Base-by-base conservation (phyloP, 768 basidiomycete genomes). In the Dacryopinax primogenitus region DNA sequence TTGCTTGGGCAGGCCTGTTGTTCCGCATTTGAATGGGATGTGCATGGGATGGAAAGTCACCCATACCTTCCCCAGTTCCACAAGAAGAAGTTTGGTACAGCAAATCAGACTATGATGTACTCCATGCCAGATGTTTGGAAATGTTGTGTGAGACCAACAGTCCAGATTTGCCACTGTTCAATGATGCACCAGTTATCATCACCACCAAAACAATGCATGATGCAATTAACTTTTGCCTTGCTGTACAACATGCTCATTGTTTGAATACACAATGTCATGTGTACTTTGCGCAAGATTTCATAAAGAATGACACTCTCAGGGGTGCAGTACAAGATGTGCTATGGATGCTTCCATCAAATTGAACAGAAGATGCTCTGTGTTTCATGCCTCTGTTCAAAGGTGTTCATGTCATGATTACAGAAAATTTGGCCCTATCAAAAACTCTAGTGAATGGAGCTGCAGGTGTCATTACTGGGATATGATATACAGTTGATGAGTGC, bases 381-480 rank as follows among this genome's bases (percentile, higher is more conserved):
- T n/a, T 3, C n/a, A 12, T 65, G 1, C 64, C 64, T 30, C 47
- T 65, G 18, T 32, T 65, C 16, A 23, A 21, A 13, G 51, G 64
- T 1, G 62, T 65, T 45, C n/a, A 35, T 18, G 64, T 65, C 7
- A 58, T 65, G 47, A 21, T 65, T 21, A 47, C 45, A 13, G 32
- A 58, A 15, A 65, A 65, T 37, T 15, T 65, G 11, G 32, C 45
- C 7, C 58, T 51, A 16, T 33, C 47, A 11, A n/a, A 16, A 11
- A 36, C 33, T 3, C 7, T 65, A 15, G 44, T 47, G 13, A 65
- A 65, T 51, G 64, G 64, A 3, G 58, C 58, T 12, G 33, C n/a
- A 18, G 64, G 64, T 6, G 37, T 28, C 2, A 18, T 65, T 3
- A 23, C 30, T 21, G 36, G 44, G 3, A 28, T 65, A 2, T 18